Conservation (phyloP, 176 grass and related monocot genomes). For the Hsuehochloa calcarea region DNA sequence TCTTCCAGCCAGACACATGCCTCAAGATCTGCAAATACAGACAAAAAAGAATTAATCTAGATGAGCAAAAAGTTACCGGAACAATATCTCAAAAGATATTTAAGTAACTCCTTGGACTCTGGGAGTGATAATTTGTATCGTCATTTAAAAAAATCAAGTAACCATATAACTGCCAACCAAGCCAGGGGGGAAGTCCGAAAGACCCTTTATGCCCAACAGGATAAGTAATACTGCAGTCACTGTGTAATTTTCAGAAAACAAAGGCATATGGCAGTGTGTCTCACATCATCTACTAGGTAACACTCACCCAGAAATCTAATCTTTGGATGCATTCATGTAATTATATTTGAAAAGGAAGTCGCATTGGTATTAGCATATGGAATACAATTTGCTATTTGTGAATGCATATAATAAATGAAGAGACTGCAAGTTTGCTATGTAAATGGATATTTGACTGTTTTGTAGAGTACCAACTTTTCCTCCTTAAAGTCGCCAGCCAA, state of each 20-base stretch:
- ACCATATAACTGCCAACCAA: not conserved
- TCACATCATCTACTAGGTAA: not conserved
- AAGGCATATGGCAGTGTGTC: not conserved
- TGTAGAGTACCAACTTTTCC: not conserved
- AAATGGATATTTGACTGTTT: not conserved
- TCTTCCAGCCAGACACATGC: constrained; percentile 97
- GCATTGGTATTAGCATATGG: not conserved
- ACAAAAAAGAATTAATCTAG: not conserved
- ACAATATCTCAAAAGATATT: not conserved
- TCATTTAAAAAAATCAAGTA: not conserved
- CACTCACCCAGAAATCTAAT: not conserved
- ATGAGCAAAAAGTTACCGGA: not conserved
- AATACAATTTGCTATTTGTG: not conserved
- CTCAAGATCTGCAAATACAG: constrained; percentile 73
- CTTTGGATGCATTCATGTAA: not conserved
- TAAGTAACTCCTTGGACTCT: not conserved
- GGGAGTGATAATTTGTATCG: not conserved
- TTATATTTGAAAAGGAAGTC: not conserved
- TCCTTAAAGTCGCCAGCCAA: not conserved
- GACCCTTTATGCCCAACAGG: not conserved
- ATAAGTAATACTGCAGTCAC: not conserved
- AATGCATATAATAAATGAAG: not conserved
- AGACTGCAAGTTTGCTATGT: not conserved
- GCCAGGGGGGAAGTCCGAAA: not conserved
- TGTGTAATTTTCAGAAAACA: not conserved